These are phyloP conservation scores for Aspergillus unguis DNA, from an alignment of 2,329 filamentous ascomycete species.

Conservation along the genomic window DNA sequence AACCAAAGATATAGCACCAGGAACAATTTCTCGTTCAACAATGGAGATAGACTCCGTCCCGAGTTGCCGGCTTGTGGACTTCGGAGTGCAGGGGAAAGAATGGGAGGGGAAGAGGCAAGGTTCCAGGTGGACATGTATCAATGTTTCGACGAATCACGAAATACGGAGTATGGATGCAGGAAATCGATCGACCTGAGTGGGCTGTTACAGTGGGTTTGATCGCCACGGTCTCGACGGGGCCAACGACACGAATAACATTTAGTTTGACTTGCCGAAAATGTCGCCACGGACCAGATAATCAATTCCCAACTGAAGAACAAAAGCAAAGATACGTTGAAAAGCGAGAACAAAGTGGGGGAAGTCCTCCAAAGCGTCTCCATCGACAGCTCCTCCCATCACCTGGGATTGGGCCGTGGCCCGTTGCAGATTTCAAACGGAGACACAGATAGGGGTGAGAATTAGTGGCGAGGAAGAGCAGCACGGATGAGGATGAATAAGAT, in stretches of 20 bases:
- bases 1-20: constrained; percentile 2
- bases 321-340: constrained; percentile 7
- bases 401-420: not conserved
- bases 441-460: not conserved
- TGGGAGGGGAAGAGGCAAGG: constrained; percentile 3
- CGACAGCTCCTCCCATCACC: not conserved
- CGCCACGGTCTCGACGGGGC: constrained; percentile 4
- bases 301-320: not conserved
- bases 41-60: not conserved
- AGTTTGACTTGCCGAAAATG: constrained; percentile 3
- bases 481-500: constrained; percentile 5
- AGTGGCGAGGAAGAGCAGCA: constrained; percentile 4
- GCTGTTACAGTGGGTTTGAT: constrained; percentile 10
- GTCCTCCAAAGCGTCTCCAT: not conserved
- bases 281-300: constrained; percentile 8
- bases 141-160: constrained; percentile 5
- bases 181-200: constrained; percentile 2
- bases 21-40: not conserved
- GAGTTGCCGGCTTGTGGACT: constrained; percentile 2
- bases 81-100: not conserved
- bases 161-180: not conserved
- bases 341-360: not conserved
- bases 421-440: not conserved
- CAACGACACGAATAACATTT: constrained; percentile 2
- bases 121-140: constrained; percentile 1